Evolutionary conservation across 345 rosid species (phyloP), one percentile per base, ranked within the genome.

Genomic region (Linum tenue): DNA sequence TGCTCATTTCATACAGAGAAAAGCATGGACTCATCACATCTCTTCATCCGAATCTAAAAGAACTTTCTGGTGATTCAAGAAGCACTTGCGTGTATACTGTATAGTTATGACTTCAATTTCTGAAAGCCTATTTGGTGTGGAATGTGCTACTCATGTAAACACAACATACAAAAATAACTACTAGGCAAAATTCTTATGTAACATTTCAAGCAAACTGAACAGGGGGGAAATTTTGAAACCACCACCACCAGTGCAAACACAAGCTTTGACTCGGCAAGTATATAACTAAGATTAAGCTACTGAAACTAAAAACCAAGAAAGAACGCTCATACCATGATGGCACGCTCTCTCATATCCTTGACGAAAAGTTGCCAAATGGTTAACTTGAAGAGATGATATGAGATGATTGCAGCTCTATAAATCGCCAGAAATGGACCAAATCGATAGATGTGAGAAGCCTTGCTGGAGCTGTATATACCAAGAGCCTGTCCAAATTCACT

Each of bases 381-480:
- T 78, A 94, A 80, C 83, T 82, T 82, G 73, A 86, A 73, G 70
- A 94, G 85, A 64, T 90, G 81, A 73, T 75, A 88, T 31, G 97
- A 88, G 76, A 94, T 81, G 42, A 88, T 80, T 17, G 91, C 81
- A 55, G 99, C 97, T 72, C 99, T 88, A 74, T 90, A 94, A 41
- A 94, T 56, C 10, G 95, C 97, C 77, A 91, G 79, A 73, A 88
- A 85, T 0, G 96, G 97, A 59, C 96, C 92, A 60, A 90, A 85
- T 35, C 80, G 84, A 66, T 83, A 88, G 17, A 81, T 71, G 55
- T 77, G 67, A 17, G 95, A 88, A 37, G 76, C 76, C 66, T 84
- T 77, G 75, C 81, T 82, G 62, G 96, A 82, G 76, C 86, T 81
- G 71, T 82, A 73, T 11, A 73, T 73, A 75, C 89, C 95, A 62